Evolutionary conservation across 257 asterid species (phyloP).

Genomic region (Scutellaria barbata): DNA sequence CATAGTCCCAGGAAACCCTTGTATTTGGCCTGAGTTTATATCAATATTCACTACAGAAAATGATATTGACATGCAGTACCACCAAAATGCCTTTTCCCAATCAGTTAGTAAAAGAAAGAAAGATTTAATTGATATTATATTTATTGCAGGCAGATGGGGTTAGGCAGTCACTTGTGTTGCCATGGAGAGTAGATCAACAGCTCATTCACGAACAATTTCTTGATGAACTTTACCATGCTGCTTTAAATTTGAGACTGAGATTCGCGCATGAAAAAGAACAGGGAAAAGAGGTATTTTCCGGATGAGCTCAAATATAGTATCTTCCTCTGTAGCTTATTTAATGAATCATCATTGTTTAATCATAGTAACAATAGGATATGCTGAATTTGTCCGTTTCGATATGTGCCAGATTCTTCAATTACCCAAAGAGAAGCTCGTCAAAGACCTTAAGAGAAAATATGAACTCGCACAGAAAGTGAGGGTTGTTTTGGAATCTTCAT

Average conservation of each 20-base stretch:
- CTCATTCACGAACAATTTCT: constrained; percentile 54
- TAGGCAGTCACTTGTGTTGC: constrained; percentile 41
- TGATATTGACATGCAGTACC: constrained; percentile 14
- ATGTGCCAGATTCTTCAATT: constrained; percentile 19
- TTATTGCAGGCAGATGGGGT: constrained; percentile 55
- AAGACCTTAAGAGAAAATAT: not conserved
- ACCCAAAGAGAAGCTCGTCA: constrained; percentile 19
- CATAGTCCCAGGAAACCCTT: constrained; percentile 20
- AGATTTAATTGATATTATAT: not conserved
- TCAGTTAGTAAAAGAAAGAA: constrained; percentile 11
- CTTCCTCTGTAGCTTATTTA: not conserved
- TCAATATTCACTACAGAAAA: not conserved
- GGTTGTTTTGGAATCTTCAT: constrained; percentile 56
- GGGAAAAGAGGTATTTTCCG: constrained; percentile 62
- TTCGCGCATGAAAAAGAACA: constrained; percentile 63
- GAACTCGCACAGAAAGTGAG: constrained; percentile 14
- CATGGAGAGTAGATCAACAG: constrained; percentile 64
- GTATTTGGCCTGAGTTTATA: too few relatives aligned
- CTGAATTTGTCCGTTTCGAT: not conserved
- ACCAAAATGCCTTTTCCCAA: too few relatives aligned
- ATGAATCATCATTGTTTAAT: not conserved
- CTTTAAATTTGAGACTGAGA: constrained; percentile 79
- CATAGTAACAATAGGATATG: not conserved
- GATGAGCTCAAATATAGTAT: not conserved
- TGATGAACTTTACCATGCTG: constrained; percentile 90